Conservation (phyloP, 2,329 filamentous ascomycete species). For the Cercospora nicotianae region DNA sequence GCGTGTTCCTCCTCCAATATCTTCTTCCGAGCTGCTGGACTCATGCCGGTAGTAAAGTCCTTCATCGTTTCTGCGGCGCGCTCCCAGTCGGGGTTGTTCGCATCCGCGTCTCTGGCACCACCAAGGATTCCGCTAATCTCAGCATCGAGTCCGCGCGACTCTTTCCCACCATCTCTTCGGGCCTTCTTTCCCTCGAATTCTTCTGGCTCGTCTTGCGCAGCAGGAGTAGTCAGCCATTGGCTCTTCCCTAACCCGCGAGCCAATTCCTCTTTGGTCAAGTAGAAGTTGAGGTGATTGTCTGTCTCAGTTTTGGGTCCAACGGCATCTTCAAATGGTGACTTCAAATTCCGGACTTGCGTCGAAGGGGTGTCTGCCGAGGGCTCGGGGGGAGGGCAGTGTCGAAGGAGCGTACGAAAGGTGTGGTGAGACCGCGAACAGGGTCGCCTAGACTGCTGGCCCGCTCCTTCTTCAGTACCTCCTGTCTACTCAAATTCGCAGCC, state of each 20-base stretch:
- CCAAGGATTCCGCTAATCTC: neutral
- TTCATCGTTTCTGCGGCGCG: slow-evolving; percentile 2
- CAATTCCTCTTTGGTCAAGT: slow-evolving; percentile 68
- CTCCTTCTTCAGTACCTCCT: slow-evolving; percentile 65
- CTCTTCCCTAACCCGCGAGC: slow-evolving; percentile 66
- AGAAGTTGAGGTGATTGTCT: slow-evolving; percentile 67
- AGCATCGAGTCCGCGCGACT: neutral
- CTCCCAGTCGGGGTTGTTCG: slow-evolving; percentile 17
- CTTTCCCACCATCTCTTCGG: neutral
- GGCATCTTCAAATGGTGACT: slow-evolving; percentile 19
- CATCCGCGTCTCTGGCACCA: neutral
- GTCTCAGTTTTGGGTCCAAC: slow-evolving; percentile 31
- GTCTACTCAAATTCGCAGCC: slow-evolving; percentile 75
- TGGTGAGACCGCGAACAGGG: slow-evolving; percentile 74
- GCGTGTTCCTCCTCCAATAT: slow-evolving; percentile 39
- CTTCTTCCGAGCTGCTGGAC: slow-evolving; percentile 49
- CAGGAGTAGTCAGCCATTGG: slow-evolving; percentile 53
- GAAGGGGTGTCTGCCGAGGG: slow-evolving; percentile 28
- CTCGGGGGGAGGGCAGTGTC: slow-evolving; percentile 57
- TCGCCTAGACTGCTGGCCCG: slow-evolving; percentile 69
- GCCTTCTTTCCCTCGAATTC: neutral
- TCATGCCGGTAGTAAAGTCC: slow-evolving; percentile 38
- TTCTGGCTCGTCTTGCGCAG: slow-evolving; percentile 10
- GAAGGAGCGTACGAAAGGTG: slow-evolving; percentile 81
- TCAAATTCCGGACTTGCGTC: slow-evolving; percentile 18